Base-by-base conservation (phyloP, 1,284 basidiomycete species). In the Apiotrichum laibachii region DNA sequence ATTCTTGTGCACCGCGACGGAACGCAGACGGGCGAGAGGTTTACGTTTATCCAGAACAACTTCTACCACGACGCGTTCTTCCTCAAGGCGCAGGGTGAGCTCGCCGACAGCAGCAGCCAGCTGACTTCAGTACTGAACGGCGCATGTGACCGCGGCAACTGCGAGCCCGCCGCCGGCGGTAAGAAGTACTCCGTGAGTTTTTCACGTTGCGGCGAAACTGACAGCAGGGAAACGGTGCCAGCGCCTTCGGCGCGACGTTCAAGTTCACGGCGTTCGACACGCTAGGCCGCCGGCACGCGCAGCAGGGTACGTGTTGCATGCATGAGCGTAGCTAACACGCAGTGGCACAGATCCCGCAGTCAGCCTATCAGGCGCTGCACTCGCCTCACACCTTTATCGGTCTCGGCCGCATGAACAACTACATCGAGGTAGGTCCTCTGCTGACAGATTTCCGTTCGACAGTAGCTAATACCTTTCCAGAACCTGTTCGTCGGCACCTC, bases 51-150 rank as follows among this genome's bases (percentile, higher is more conserved):
- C 44, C 92, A 96, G 78, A 99, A 99, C 76, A 98, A 98, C 78
- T 92, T 93, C 71, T 99, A 96, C 73, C 93, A 94, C 72, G 96
- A 99, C 69, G 94, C 96, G 0, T 99, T 99, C 82, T 99, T 99
- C 85, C 82, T 99, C 59, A 98, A 98, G 75, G 90, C 93, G 1
- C 89, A 95, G 53, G 87, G 90, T 92, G 53, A 50, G 85, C n/a
- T 72, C 5, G 12, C 15, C n/a, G 10, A 35, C 7, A 35, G 13
- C n/a, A 1, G 37, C 16, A 46, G 5, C 9, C n/a, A 21, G 31
- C 53, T 50, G 47, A 56, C 33, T 16, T 5, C 62, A 92, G 91
- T 96, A 2, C 79, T 97, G 39, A 98, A 97, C 70, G 93, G 93
- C 13, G 95, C 92, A 0, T 99, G 95, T 69, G 83, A 86, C 55